Conservation (phyloP, 1,284 basidiomycete genomes). For the Termitomyces sp. region DNA sequence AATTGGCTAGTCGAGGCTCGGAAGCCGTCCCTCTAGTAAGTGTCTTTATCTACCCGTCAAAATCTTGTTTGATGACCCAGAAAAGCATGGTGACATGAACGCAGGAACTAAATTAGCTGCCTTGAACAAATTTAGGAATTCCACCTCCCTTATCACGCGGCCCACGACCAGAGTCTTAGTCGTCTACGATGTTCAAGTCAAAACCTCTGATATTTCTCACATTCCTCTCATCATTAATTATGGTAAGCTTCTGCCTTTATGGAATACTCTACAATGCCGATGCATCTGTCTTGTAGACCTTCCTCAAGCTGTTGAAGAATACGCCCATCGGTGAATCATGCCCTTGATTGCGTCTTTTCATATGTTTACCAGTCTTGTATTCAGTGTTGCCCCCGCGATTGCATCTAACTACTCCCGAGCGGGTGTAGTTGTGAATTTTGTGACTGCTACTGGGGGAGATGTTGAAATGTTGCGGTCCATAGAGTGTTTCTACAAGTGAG, state of each 20-base stretch:
- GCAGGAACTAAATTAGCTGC: slow-evolving; percentile 74
- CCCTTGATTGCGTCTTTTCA: slow-evolving; percentile 1
- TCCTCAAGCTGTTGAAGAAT: slow-evolving; percentile 93
- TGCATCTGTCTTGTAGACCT: slow-evolving; percentile 54
- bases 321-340: slow-evolving; percentile 72
- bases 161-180: slow-evolving; percentile 72
- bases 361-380: slow-evolving; percentile 8
- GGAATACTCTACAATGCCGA: not conserved
- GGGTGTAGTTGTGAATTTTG: slow-evolving; percentile 90
- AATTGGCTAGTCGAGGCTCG: slow-evolving; percentile 78
- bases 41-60: not conserved
- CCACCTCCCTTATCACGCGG: slow-evolving; percentile 52
- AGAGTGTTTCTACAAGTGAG: slow-evolving; percentile 67
- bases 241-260: slow-evolving; percentile 37
- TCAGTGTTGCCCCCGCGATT: slow-evolving; percentile 75
- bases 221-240: slow-evolving; percentile 92
- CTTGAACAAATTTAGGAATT: slow-evolving; percentile 72
- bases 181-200: slow-evolving; percentile 88
- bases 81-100: slow-evolving; percentile 83
- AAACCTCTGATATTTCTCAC: slow-evolving; percentile 84
- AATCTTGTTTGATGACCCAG: not conserved
- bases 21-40: slow-evolving; percentile 81
- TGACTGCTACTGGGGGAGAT: slow-evolving; percentile 94
- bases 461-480: slow-evolving; percentile 97
- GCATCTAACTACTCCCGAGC: slow-evolving; percentile 76